Conservation (phyloP, 352 stramenopile genomes). For the Phytophthora meadii region DNA sequence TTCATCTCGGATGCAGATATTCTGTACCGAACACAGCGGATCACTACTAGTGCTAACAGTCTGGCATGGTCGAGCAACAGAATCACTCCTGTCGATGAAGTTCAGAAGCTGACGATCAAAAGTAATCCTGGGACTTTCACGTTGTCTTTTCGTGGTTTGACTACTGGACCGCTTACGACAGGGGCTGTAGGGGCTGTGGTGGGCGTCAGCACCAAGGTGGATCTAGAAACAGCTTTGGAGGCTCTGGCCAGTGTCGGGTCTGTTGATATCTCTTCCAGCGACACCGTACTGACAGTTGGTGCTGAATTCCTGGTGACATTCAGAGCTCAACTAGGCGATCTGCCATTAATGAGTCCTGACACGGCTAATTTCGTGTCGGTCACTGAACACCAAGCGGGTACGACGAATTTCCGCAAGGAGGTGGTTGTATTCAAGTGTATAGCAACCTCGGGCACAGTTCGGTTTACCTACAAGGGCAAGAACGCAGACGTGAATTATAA, state of each 20-base stretch:
- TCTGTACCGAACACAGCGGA: conserved; percentile 60
- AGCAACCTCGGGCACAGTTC: conserved; percentile 41
- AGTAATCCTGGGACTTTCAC: conserved; percentile 42
- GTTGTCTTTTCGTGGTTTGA: conserved; percentile 58
- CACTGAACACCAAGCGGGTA: conserved; percentile 34
- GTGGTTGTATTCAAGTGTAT: conserved; percentile 63
- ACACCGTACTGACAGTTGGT: conserved; percentile 26
- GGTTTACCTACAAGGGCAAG: conserved; percentile 32
- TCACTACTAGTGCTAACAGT: conserved; percentile 59
- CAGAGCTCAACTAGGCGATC: conserved; percentile 49
- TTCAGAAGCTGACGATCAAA: conserved; percentile 58
- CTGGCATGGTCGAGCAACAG: conserved; percentile 63
- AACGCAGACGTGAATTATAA: conserved; percentile 33
- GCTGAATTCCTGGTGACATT: conserved; percentile 64
- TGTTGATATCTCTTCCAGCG: conserved; percentile 49
- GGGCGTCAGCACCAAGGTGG: conserved; percentile 34
- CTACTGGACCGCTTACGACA: conserved; percentile 30
- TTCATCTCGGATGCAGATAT: conserved; percentile 58
- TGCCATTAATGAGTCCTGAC: conserved; percentile 44
- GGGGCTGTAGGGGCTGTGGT: conserved; percentile 23
- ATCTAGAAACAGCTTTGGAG: conserved; percentile 46
- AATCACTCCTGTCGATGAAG: conserved; percentile 35
- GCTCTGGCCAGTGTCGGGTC: conserved; percentile 49
- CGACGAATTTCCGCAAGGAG: conserved; percentile 75
- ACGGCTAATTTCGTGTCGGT: conserved; percentile 34